Evolutionary conservation across 352 stramenopile genomes (phyloP).

Genomic region (Peronospora destructor): DNA sequence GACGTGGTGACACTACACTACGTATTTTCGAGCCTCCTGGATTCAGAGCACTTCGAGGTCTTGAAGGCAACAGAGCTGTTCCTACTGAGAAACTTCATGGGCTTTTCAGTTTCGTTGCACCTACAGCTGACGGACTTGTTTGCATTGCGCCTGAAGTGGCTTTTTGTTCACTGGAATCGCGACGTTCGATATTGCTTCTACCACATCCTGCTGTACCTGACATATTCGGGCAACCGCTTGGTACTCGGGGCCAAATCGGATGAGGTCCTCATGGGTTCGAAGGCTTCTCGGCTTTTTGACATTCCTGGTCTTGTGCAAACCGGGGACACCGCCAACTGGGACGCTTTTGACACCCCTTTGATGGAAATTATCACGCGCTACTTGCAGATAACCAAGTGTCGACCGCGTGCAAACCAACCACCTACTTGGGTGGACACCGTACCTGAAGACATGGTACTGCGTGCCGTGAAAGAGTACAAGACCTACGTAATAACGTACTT

Average conservation of each 20-base stretch:
- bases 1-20: constrained; percentile 37
- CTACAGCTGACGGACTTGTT: constrained; percentile 43
- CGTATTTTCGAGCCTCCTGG: constrained; percentile 54
- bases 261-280: constrained; percentile 57
- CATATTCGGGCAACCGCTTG: constrained; percentile 68
- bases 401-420: constrained; percentile 7
- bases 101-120: constrained; percentile 52
- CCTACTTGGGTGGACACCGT: constrained; percentile 41
- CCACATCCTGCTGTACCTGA: constrained; percentile 75
- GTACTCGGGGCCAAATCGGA: constrained; percentile 68
- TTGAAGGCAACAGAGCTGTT: constrained; percentile 63
- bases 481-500: constrained; percentile 68
- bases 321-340: constrained; percentile 35
- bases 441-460: constrained; percentile 35
- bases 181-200: constrained; percentile 83
- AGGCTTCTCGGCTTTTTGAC: constrained; percentile 57
- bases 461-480: constrained; percentile 61
- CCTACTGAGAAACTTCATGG: constrained; percentile 52
- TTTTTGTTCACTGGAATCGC: constrained; percentile 81
- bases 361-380: constrained; percentile 44
- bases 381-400: constrained; percentile 39
- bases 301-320: constrained; percentile 56
- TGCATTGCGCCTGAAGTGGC: constrained; percentile 39
- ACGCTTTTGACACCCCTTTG: constrained; percentile 57
- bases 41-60: constrained; percentile 70